Conservation (phyloP, 305 asterid species). For the Fraxinus ornus region DNA sequence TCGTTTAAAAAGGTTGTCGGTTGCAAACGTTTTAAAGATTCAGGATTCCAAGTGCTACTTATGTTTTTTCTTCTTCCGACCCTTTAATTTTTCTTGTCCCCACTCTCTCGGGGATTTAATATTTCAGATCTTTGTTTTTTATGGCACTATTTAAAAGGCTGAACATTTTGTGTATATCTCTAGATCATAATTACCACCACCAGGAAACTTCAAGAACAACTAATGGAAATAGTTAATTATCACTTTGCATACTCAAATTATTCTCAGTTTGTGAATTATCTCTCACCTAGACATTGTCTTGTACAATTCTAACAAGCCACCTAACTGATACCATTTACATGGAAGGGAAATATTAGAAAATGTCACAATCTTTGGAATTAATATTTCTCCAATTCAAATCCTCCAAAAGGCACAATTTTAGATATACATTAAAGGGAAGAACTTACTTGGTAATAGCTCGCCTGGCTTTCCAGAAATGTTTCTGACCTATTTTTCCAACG, state of each 20-base stretch:
- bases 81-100: not conserved
- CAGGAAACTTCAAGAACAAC: not conserved
- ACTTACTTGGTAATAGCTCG: slow-evolving; percentile 82
- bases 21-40: not conserved
- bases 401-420: not conserved
- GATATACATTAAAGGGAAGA: slow-evolving; percentile 11
- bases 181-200: not conserved
- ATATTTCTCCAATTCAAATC: not conserved
- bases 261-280: not conserved
- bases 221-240: not conserved
- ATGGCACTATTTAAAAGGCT: not conserved
- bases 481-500: slow-evolving; percentile 78
- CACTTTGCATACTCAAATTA: not conserved
- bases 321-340: not conserved
- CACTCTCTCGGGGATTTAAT: not conserved
- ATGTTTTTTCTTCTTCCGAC: not conserved
- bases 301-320: not conserved
- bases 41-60: not conserved
- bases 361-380: not conserved
- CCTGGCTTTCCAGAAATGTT: slow-evolving; percentile 87
- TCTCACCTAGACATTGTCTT: not conserved
- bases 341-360: not conserved
- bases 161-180: not conserved
- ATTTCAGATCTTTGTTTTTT: not conserved
- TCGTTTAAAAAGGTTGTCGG: not conserved